Evolutionary conservation across 805 yeast genomes (phyloP), one percentile per base, ranked within the genome.

Genomic region (Komagataella mondaviorum): DNA sequence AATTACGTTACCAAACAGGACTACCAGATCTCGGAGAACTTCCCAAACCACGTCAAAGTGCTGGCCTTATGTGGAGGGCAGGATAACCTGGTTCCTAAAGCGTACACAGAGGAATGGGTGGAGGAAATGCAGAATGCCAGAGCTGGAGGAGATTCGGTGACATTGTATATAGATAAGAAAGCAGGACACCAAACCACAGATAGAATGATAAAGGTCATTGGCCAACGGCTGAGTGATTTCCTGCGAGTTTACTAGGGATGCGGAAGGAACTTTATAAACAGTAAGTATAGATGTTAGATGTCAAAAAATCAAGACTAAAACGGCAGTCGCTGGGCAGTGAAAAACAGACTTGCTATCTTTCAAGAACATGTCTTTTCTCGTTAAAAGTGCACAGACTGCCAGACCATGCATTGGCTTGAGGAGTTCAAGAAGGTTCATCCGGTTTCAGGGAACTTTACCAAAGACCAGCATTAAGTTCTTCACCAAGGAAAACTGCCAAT

Each of bases 401-500:
- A 59, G 57, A 18, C 62, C 39, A 30, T 30, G 39, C 14, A 10
- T 30, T 14, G n/a, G 39, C 5, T 14, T 30, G 39, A 10, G 39
- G 39, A 30, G 14, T 4, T 30, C 39, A 2, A 30, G 39, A 10
- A 6, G 39, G 39, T 8, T 30, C 39, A 30, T 30, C 39, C 39
- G 14, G 5, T 30, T 14, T 30, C 39, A 3, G 5, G 39, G n/a
- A 2, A 14, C 39, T 6, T 10, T 30, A 4, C 39, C 39, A 8
- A 30, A 30, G 5, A 30, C 39, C 39, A 30, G 39, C n/a, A 30
- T 83, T 36, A 81, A 84, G 0, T 74, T 85, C 51, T 85, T 80
- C 65, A 80, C 87, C 4, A 85, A 85, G 59, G 77, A 78, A 4
- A 78, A 81, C 39, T 85, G 93, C 59, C 78, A 78, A 57, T 64